A percentile compares a stretch with the other conserved stretches of the same genome.
phyloP scores from a whole-genome alignment of 2,329 filamentous ascomycete genomes.

The Botrytis squamosa region DNA sequence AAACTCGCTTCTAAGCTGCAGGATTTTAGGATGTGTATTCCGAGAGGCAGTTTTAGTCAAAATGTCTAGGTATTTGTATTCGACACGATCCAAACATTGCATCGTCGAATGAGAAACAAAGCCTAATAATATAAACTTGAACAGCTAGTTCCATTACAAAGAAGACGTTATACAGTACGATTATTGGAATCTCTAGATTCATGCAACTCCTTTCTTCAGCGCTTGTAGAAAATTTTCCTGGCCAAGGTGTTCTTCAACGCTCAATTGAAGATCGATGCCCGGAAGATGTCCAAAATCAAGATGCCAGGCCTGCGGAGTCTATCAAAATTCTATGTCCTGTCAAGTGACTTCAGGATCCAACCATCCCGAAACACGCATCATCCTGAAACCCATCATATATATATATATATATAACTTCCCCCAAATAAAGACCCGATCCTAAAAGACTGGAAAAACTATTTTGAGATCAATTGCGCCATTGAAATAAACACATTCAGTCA shows the following conservation, averaged over 20 bases:
- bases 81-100: neutral
- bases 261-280: no score
- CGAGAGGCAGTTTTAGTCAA: neutral
- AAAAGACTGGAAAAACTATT: neutral
- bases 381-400: neutral
- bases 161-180: neutral
- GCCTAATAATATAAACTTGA: neutral
- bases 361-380: neutral
- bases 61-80: neutral
- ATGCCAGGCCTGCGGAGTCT: neutral
- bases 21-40: neutral
- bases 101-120: neutral
- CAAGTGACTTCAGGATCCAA: neutral
- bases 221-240: no score
- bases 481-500: neutral
- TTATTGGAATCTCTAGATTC: neutral
- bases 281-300: no score
- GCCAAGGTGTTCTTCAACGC: no score
- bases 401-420: neutral
- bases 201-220: neutral
- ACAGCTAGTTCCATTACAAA: neutral
- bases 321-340: neutral
- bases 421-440: neutral
- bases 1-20: neutral
- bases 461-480: neutral